These are phyloP conservation scores for Periconia digitata DNA, from an alignment of 2,329 filamentous ascomycete species.

Conservation along the genomic window DNA sequence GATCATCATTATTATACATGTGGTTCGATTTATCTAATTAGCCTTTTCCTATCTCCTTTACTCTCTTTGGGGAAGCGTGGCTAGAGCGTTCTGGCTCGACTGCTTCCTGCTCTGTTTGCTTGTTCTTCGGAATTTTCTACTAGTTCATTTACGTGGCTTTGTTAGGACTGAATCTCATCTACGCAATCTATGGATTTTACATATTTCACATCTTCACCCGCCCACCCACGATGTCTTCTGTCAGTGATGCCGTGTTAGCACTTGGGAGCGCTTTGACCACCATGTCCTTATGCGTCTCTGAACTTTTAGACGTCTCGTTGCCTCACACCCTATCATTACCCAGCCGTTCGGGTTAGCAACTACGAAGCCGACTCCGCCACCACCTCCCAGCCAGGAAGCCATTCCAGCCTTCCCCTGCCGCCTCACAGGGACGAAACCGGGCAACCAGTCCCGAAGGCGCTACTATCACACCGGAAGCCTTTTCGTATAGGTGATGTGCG, in stretches of 20 bases:
- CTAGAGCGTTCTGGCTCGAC: not conserved
- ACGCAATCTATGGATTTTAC: not conserved
- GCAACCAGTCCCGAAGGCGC: not conserved
- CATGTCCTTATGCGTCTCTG: too few relatives aligned
- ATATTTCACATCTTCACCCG: not conserved
- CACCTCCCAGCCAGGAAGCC: not conserved
- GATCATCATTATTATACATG: too few relatives aligned
- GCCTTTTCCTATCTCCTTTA: conserved; percentile 14
- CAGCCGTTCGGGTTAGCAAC: not conserved
- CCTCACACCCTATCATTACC: not conserved
- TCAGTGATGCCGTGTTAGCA: not conserved
- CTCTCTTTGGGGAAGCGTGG: conserved; percentile 6
- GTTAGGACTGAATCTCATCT: not conserved
- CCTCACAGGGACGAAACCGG: not conserved
- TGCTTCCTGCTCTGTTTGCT: not conserved
- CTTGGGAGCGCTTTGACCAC: too few relatives aligned
- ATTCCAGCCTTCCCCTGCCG: not conserved
- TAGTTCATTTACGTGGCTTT: not conserved
- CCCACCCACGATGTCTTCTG: not conserved
- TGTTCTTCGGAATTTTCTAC: not conserved
- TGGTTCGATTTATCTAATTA: conserved; percentile 13
- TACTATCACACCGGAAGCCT: too few relatives aligned
- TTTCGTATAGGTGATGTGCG: too few relatives aligned
- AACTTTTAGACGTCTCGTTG: too few relatives aligned
- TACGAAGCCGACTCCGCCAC: not conserved